Evolutionary conservation across 2,329 filamentous ascomycete species (phyloP).

Genomic region (Elsinoe batatas): DNA sequence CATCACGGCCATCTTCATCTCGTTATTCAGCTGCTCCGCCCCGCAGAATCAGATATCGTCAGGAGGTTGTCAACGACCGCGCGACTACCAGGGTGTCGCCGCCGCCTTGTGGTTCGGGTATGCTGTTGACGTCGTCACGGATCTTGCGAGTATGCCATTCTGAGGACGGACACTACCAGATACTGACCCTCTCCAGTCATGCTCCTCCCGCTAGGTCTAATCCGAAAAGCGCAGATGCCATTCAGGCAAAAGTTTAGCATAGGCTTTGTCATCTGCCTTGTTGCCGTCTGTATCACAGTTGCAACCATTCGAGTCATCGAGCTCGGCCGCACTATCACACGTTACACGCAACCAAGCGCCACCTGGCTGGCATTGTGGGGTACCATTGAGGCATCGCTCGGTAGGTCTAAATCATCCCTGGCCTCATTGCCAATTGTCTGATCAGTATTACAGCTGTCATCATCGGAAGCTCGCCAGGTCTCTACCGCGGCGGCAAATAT

Average conservation of each 20-base stretch:
- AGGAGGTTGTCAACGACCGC: neutral
- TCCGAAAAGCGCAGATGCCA: constrained; percentile 5
- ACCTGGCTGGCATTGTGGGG: constrained; percentile 12
- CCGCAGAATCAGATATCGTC: neutral
- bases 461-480: neutral
- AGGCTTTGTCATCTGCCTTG: constrained; percentile 9
- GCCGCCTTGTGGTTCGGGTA: constrained; percentile 3
- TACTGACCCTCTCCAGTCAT: constrained; percentile 2
- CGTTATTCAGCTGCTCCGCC: neutral
- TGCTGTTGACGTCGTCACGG: constrained; percentile 7
- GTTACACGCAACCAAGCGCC: neutral
- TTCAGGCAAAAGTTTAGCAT: constrained; percentile 10
- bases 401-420: neutral
- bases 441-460: neutral
- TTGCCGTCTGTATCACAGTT: neutral
- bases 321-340: constrained; percentile 1
- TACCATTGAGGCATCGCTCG: constrained; percentile 3
- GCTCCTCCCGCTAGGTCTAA: constrained; percentile 5
- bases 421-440: neutral
- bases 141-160: neutral
- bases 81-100: neutral
- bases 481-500: constrained; percentile 6
- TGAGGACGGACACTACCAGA: neutral
- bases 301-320: constrained; percentile 10
- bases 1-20: neutral